Conservation (phyloP, 176 grass and related monocot species). For the Rhynchospora tenuis region DNA sequence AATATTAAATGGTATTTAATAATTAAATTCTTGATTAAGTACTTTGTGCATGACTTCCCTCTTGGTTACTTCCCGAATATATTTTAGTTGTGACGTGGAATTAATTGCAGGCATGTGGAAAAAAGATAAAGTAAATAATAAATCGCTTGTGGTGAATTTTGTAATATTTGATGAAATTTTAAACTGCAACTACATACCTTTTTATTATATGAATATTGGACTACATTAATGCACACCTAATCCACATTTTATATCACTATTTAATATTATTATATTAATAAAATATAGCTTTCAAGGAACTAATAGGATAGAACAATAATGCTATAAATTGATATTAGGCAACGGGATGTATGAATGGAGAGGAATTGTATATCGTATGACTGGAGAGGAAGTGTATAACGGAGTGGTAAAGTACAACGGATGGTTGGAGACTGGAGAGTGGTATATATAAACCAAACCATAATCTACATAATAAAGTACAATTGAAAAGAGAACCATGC, state of each 20-base stretch:
- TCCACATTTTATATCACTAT: too few relatives aligned
- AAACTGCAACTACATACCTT: neutral
- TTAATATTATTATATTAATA: neutral
- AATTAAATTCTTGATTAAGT: too few relatives aligned
- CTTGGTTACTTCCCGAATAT: neutral
- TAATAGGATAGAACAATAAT: neutral
- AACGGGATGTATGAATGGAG: neutral
- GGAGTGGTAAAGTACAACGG: slow-evolving; percentile 4
- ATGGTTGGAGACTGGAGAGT: slow-evolving; percentile 5
- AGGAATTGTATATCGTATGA: neutral
- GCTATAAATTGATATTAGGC: neutral
- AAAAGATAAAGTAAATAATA: neutral
- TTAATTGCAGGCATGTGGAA: neutral
- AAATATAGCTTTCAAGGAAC: neutral
- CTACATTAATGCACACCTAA: neutral
- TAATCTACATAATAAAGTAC: neutral
- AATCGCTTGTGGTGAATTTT: neutral
- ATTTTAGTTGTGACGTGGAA: neutral
- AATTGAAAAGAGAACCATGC: neutral
- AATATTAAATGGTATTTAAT: too few relatives aligned
- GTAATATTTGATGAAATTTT: neutral
- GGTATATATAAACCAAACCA: slow-evolving; percentile 3
- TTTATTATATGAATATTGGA: neutral
- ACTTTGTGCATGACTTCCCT: too few relatives aligned
- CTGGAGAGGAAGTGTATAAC: neutral